These are phyloP conservation scores for Aquilaria sinensis DNA, from an alignment of 345 rosid species.

Conservation along the genomic window DNA sequence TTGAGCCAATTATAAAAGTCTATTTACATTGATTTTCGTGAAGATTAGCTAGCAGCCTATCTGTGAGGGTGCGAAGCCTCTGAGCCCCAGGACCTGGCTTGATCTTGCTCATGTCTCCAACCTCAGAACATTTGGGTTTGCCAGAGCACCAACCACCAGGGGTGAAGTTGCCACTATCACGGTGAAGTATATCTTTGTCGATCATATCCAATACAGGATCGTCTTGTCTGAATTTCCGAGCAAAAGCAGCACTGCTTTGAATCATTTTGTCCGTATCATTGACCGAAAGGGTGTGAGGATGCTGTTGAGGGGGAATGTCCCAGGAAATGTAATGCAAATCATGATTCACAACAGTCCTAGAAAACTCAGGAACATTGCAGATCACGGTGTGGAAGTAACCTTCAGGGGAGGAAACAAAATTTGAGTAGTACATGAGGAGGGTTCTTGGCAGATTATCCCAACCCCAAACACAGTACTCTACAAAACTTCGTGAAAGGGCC, in stretches of 20 bases:
- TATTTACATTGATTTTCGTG: constrained; percentile 74
- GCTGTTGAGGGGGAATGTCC: constrained; percentile 94
- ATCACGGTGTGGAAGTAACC: constrained; percentile 95
- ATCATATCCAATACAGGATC: constrained; percentile 62
- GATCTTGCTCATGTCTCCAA: constrained; percentile 57
- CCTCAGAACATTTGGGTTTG: constrained; percentile 54
- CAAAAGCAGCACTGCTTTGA: constrained; percentile 80
- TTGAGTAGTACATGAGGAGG: constrained; percentile 91
- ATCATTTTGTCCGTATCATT: constrained; percentile 64
- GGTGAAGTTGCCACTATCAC: constrained; percentile 58
- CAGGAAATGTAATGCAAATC: constrained; percentile 94
- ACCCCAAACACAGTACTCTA: constrained; percentile 94
- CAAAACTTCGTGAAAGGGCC: constrained; percentile 78
- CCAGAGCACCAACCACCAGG: constrained; percentile 98
- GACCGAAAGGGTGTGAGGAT: constrained; percentile 73
- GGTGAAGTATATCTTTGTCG: constrained; percentile 59
- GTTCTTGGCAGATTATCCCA: constrained; percentile 97
- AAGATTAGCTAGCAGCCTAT: constrained; percentile 46
- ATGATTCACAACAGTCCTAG: constrained; percentile 68
- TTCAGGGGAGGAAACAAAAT: constrained; percentile 96
- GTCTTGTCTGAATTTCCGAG: constrained; percentile 64
- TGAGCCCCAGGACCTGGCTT: constrained; percentile 73
- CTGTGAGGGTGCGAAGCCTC: constrained; percentile 54
- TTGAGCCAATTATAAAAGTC: constrained; percentile 10
- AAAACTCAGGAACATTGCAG: constrained; percentile 81